Conservation (phyloP, 352 stramenopile species). For the Poterioochromonas sp. region DNA sequence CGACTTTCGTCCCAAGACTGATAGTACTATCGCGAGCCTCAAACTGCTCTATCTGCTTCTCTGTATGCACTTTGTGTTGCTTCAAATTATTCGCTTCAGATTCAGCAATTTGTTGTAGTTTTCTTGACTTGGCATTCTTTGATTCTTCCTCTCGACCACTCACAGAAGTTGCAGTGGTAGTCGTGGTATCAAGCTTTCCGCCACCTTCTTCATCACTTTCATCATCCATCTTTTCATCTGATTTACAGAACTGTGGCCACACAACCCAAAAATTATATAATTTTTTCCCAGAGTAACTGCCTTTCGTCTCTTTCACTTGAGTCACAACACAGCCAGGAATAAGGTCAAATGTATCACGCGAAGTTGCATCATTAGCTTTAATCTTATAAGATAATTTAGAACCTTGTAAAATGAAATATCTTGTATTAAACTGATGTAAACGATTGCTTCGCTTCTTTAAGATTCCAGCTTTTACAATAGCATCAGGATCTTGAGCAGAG, state of each 20-base stretch:
- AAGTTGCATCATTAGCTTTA: neutral
- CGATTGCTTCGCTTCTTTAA: conserved; percentile 23
- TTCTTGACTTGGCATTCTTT: neutral
- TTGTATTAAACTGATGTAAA: neutral
- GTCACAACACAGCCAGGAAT: conserved; percentile 22
- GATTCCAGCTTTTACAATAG: conserved; percentile 21
- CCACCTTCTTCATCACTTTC: neutral
- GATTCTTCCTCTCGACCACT: neutral
- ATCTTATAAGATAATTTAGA: conserved; percentile 25
- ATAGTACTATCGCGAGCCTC: conserved; percentile 2
- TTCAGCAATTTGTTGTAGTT: conserved; percentile 31
- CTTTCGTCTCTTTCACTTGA: neutral
- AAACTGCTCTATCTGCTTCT: conserved; percentile 24
- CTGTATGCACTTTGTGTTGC: neutral
- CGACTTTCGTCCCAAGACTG: neutral
- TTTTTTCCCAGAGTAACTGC: neutral
- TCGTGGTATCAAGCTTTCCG: neutral
- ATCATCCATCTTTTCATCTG: conserved; percentile 3
- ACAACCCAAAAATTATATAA: conserved; percentile 34
- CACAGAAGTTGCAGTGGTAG: neutral
- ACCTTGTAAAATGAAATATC: conserved; percentile 22
- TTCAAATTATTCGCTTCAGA: neutral
- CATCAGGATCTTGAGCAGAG: too few species aligned
- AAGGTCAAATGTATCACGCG: neutral
- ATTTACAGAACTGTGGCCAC: conserved; percentile 25